Conservation (phyloP, 139 green algal genomes). For the Dunaliella primolecta region DNA sequence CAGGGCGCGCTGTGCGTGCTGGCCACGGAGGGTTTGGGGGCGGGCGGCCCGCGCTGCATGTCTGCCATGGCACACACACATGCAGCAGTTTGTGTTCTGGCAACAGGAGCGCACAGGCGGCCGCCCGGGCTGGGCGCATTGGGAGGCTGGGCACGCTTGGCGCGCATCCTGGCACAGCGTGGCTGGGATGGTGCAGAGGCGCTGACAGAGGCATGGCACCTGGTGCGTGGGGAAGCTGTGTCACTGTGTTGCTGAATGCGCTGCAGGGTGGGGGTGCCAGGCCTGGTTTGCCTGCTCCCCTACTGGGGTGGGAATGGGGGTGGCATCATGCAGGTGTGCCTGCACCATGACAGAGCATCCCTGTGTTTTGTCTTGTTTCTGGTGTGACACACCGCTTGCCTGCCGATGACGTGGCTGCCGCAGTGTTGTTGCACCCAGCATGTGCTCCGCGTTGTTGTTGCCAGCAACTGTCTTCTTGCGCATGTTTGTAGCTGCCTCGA, state of each 20-base stretch:
- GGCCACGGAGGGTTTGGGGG: background rate
- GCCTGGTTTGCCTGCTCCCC: too few species aligned
- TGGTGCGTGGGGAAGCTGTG: slow-evolving; percentile 25
- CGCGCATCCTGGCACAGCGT: slow-evolving; percentile 48
- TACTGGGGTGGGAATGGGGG: too few species aligned
- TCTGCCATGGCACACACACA: slow-evolving; percentile 55
- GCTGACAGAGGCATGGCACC: slow-evolving; percentile 53
- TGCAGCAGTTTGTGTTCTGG: slow-evolving; percentile 20
- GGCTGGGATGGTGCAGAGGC: slow-evolving; percentile 47
- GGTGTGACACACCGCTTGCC: too few species aligned
- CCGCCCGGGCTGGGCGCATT: slow-evolving; percentile 53
- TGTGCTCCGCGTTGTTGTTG: too few species aligned
- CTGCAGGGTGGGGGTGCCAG: background rate
- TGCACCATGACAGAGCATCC: too few species aligned
- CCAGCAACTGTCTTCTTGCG: too few species aligned
- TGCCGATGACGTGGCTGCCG: too few species aligned
- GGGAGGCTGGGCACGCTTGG: slow-evolving; percentile 48
- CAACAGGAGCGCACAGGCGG: slow-evolving; percentile 23
- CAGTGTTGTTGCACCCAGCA: too few species aligned
- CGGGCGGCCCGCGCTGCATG: slow-evolving; percentile 15
- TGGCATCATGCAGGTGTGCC: too few species aligned
- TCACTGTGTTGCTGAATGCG: background rate
- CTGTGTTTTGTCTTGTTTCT: too few species aligned
- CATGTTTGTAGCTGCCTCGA: too few species aligned
- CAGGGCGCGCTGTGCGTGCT: background rate